Base-by-base conservation (phyloP, 495 filamentous ascomycete species). In the Talaromyces nanjingensis region DNA sequence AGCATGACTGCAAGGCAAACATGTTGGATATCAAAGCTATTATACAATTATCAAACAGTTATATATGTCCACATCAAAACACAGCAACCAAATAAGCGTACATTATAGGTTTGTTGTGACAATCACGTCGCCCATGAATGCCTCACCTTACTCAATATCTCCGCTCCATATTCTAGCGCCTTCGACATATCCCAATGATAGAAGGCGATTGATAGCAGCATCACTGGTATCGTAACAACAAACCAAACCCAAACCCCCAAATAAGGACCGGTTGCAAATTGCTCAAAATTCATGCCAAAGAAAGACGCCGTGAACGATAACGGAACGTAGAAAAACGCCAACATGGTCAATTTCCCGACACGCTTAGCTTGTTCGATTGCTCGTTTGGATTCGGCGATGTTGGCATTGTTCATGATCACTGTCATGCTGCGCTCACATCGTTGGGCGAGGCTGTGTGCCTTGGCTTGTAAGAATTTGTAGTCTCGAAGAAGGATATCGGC, bases 201-300 rank as follows among this genome's bases (percentile, higher is more conserved):
- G 27, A 57, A 57, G 20, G 20, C 20, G 29, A 18, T 18, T 6
- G 54, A 57, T 3, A 57, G 12, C 54, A 57, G 24, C 20, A 22
- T 57, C 6, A 57, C 20, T 33, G 54, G 54, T 6, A 57, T 31
- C 9, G 14, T 18, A 16, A 57, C 14, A 7, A 57, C 54, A 31
- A 57, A 57, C 14, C 14, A 27, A 16, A 27, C 24, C 49, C 54
- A 57, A 12, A 57, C 6, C 24, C 20, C 20, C 54, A 57, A 6
- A 42, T 42, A 42, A 42, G 37, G 37, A 14, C 37, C 37, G 14
- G 37, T 42, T 20, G 24, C 54, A 31, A 45, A 22, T 11, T 62
- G 59, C 39, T 65, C 69, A 29, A 81, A 74, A 62, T 81, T 79
- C 78, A 81, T 81, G 29, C 78, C 75, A 42, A 76, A 79, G 56